Evolutionary conservation across 2,329 filamentous ascomycete species (phyloP), one percentile per base, ranked within the genome.

Genomic region (Fusarium redolens): DNA sequence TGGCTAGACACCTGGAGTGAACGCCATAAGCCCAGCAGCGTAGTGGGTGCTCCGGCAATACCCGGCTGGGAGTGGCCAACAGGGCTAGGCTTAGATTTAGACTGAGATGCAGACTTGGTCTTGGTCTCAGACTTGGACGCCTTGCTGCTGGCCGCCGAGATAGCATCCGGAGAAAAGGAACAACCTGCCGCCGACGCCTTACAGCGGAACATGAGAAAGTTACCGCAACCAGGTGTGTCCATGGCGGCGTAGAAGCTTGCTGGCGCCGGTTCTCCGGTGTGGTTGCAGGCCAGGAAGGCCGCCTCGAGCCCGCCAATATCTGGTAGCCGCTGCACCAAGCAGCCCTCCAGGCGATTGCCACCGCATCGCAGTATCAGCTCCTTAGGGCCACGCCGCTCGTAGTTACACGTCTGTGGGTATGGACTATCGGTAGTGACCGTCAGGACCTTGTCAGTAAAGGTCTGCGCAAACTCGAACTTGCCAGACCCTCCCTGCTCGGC

Each of bases 341-440:
- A 61, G 4, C n/a, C 55, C 20, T 61, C 61, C 3, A 61, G 3
- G 8, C 41, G 44, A 1, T 10, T 4, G 0, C 11, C 35, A 4
- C 31, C 43, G 4, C 61, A 63, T 14, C 20, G 35, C 15, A 50
- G 13, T n/a, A 50, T 5, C 20, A 63, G 15, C 22, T 63, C 35
- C 7, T 20, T 25, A 3, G 37, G 13, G 10, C 61, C 61, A 10
- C 15, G 35, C 0, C 35, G 20, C 22, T 61, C 43, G 7, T 61
- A 63, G 7, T 3, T 37, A 3, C 61, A 63, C 3, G 15, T 63
- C 22, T 33, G 37, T 3, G 61, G 55, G 5, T 63, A 63, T 3
- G 55, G 61, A 6, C 55, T 63, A 10, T 63, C 61, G 3, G 55
- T 63, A 18, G 55, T 61, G 8, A 63, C 55, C 7, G 61, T 63